Evolutionary conservation across 345 rosid genomes (phyloP).

Genomic region (Heritiera littoralis): DNA sequence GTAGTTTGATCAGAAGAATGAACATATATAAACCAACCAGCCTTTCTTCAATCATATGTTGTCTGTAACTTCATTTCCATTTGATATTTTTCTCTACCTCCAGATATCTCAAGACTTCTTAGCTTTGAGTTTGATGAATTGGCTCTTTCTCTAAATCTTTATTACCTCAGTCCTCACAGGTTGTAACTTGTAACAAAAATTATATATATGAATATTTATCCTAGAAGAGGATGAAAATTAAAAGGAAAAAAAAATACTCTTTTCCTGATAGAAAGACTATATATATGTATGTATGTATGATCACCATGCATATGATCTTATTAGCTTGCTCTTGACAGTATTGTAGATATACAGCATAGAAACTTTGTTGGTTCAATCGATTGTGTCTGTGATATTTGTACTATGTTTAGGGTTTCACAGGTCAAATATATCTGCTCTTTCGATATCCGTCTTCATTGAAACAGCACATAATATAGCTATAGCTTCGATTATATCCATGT

Average conservation of each 20-base stretch:
- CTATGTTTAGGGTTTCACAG: conserved; percentile 13
- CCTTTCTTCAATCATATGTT: conserved; percentile 28
- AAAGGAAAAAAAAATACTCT: not conserved
- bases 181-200: no score
- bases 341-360: not conserved
- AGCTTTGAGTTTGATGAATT: conserved; percentile 34
- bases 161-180: conserved; percentile 19
- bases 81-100: conserved; percentile 9
- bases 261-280: not conserved
- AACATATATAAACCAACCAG: not conserved
- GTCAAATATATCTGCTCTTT: not conserved
- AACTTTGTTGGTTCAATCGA: conserved; percentile 11
- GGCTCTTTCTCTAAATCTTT: conserved; percentile 17
- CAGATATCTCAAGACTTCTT: conserved; percentile 22
- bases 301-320: conserved; percentile 10
- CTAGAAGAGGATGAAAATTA: conserved; percentile 6
- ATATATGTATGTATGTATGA: not conserved
- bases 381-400: conserved; percentile 8
- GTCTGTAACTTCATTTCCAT: conserved; percentile 22
- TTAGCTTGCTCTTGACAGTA: not conserved
- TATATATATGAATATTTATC: conserved; percentile 5
- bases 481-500: not conserved
- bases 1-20: conserved; percentile 30
- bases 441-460: not conserved
- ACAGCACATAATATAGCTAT: not conserved